These are phyloP conservation scores for Starmera dryadoides DNA, from an alignment of 805 yeast genomes.

Conservation along the genomic window DNA sequence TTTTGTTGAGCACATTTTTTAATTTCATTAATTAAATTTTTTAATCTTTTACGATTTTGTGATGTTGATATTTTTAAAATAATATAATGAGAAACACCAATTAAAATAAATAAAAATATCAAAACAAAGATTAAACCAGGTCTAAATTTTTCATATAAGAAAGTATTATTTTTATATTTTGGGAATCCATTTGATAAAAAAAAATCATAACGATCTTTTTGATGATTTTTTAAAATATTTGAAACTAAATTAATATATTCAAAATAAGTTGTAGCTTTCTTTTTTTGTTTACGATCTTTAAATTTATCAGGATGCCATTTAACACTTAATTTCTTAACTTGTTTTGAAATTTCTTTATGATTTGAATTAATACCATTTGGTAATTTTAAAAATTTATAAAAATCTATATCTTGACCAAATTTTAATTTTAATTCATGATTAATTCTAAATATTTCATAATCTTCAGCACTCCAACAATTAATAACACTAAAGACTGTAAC, in stretches of 20 bases:
- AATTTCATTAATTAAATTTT: slow-evolving; percentile 40
- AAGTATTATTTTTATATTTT: slow-evolving; percentile 61
- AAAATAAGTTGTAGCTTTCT: slow-evolving; percentile 59
- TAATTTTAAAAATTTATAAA: slow-evolving; percentile 21
- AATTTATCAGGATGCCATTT: slow-evolving; percentile 83
- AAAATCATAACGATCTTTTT: slow-evolving; percentile 74
- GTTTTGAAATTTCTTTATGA: slow-evolving; percentile 49
- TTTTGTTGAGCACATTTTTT: slow-evolving; percentile 47
- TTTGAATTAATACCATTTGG: slow-evolving; percentile 30
- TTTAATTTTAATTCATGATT: slow-evolving; percentile 57
- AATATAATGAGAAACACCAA: slow-evolving; percentile 51
- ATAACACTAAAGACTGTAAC: slow-evolving; percentile 16
- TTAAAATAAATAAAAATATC: slow-evolving; percentile 40
- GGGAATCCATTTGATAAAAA: slow-evolving; percentile 85
- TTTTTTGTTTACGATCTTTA: slow-evolving; percentile 33
- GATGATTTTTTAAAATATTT: slow-evolving; percentile 56
- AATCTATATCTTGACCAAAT: slow-evolving; percentile 48
- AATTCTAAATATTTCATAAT: slow-evolving; percentile 73
- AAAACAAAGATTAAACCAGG: slow-evolving; percentile 55
- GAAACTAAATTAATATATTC: slow-evolving; percentile 74
- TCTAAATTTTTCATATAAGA: slow-evolving; percentile 58
- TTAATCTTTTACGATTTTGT: slow-evolving; percentile 54
- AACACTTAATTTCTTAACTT: slow-evolving; percentile 65
- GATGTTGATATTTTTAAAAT: slow-evolving; percentile 44
- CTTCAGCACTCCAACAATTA: slow-evolving; percentile 54